phyloP scores from a whole-genome alignment of 805 yeast species.

The Blastobotrys americana region DNA sequence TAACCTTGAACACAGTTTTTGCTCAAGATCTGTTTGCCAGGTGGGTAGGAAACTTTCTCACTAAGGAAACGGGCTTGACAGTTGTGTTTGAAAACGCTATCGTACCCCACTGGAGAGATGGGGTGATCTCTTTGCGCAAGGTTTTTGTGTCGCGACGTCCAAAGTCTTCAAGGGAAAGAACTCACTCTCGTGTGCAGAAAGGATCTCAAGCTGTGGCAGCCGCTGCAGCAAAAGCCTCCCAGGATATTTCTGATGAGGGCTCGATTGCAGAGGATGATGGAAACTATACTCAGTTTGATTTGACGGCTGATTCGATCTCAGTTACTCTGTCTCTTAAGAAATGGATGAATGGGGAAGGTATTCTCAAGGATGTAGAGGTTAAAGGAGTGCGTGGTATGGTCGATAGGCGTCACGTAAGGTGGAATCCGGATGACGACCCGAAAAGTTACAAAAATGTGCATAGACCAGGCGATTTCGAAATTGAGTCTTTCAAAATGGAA shows the following conservation, averaged over 20 bases:
- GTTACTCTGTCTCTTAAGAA: conserved; percentile 73
- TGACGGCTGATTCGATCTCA: conserved; percentile 78
- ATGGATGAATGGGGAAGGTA: conserved; percentile 88
- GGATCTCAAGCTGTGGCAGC: conserved; percentile 67
- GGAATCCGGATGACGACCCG: conserved; percentile 80
- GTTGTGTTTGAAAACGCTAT: conserved; percentile 91
- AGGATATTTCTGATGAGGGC: conserved; percentile 2
- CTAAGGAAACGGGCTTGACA: conserved; percentile 71
- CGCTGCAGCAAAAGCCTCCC: conserved; percentile 35
- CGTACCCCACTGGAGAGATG: conserved; percentile 89
- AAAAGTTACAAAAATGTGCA: conserved; percentile 66
- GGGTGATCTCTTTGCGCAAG: conserved; percentile 73
- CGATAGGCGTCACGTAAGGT: conserved; percentile 79
- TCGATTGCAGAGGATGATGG: conserved; percentile 54
- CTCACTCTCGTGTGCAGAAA: conserved; percentile 44
- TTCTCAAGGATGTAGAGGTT: conserved; percentile 69
- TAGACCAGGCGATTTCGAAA: conserved; percentile 87
- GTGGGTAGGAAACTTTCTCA: conserved; percentile 71
- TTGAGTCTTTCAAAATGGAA: conserved; percentile 72
- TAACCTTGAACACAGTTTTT: conserved; percentile 72
- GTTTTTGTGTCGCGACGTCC: conserved; percentile 87
- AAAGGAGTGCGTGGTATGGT: conserved; percentile 87
- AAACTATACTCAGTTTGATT: conserved; percentile 90
- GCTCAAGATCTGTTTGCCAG: conserved; percentile 86
- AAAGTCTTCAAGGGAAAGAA: conserved; percentile 32